Evolutionary conservation across 441 rosid genomes (phyloP).

Genomic region (Hura crepitans): DNA sequence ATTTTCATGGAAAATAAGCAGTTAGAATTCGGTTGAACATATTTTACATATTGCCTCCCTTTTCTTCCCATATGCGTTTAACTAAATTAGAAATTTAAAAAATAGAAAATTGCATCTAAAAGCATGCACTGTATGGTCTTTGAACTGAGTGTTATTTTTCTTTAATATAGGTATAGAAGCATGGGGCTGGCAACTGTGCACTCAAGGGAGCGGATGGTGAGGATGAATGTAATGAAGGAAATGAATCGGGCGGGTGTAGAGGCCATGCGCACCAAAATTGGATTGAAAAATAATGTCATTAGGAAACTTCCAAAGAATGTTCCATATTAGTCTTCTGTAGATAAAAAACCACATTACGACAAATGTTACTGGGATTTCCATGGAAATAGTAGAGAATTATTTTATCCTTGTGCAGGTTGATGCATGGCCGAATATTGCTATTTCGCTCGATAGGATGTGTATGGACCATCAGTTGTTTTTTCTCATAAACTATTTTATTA

Average conservation of each 20-base stretch:
- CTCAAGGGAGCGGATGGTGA: slow-evolving; percentile 69
- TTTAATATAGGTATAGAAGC: slow-evolving; percentile 59
- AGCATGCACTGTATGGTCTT: not conserved
- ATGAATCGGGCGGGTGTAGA: slow-evolving; percentile 61
- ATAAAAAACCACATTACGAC: not conserved
- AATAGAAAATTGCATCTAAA: no score
- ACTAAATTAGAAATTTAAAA: not conserved
- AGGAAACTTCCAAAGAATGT: slow-evolving; percentile 81
- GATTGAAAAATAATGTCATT: slow-evolving; percentile 79
- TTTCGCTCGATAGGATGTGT: no score
- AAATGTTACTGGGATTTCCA: not conserved
- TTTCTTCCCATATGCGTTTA: not conserved
- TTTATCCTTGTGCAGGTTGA: no score
- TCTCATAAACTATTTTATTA: no score
- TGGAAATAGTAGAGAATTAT: not conserved
- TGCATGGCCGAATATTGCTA: no score
- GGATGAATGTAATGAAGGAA: slow-evolving; percentile 80
- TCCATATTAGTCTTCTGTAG: slow-evolving; percentile 38
- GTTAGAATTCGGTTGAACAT: not conserved
- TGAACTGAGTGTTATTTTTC: not conserved
- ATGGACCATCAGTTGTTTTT: no score
- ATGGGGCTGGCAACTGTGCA: slow-evolving; percentile 82
- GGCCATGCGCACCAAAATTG: slow-evolving; percentile 58
- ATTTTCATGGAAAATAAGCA: not conserved
- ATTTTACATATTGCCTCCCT: not conserved